phyloP scores from a whole-genome alignment of 331 rosid species.

The Saraca asoca region DNA sequence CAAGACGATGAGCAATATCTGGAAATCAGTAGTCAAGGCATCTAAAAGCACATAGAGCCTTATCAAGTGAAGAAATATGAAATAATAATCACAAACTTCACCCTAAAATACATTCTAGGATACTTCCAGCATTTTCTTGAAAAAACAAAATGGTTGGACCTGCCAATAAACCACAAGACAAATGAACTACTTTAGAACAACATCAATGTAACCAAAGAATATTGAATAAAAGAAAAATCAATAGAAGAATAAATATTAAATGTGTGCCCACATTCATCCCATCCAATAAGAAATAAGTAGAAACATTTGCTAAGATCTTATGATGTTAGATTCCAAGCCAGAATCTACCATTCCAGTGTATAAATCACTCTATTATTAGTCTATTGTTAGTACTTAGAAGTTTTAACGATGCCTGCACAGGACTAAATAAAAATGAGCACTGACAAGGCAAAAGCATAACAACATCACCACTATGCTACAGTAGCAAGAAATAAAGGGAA shows the following conservation, averaged over 20 bases:
- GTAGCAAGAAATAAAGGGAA: not conserved
- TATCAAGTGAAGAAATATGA: slow-evolving; percentile 19
- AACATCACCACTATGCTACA: not conserved
- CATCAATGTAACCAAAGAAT: slow-evolving; percentile 14
- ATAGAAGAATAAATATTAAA: not conserved
- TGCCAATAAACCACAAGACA: slow-evolving; percentile 47
- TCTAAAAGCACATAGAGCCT: slow-evolving; percentile 35
- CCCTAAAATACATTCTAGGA: slow-evolving; percentile 55
- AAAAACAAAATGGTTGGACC: slow-evolving; percentile 96
- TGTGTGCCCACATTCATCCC: not conserved
- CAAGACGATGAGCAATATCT: slow-evolving; percentile 99
- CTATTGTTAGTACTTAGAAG: too few relatives aligned
- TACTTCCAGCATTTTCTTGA: slow-evolving; percentile 99
- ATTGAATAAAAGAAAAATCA: slow-evolving; percentile 16
- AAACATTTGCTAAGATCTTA: not conserved
- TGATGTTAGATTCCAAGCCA: not conserved
- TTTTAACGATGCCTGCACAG: slow-evolving; percentile 5
- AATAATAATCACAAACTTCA: slow-evolving; percentile 19
- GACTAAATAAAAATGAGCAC: not conserved
- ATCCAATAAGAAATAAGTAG: not conserved
- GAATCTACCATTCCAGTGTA: too few relatives aligned
- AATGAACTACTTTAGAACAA: slow-evolving; percentile 29
- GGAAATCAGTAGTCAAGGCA: slow-evolving; percentile 64
- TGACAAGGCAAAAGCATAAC: not conserved
- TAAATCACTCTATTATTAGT: not conserved